These are phyloP conservation scores for Xylaria sp. DNA, from an alignment of 2,329 filamentous ascomycete genomes.

Conservation along the genomic window DNA sequence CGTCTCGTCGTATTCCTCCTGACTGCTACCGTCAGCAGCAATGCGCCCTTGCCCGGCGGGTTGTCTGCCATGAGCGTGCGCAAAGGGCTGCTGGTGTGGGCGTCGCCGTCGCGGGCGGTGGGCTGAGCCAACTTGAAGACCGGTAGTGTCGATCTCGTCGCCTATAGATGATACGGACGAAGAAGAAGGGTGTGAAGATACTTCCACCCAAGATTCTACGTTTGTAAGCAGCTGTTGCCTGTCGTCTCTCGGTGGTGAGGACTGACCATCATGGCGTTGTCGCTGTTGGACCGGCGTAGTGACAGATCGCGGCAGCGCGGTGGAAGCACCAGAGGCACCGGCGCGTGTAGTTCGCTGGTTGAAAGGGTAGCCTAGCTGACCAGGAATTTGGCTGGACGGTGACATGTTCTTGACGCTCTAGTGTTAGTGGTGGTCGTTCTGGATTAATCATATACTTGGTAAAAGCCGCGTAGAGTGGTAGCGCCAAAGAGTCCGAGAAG, in stretches of 20 bases:
- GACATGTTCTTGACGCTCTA: slow-evolving; percentile 26
- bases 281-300: slow-evolving; percentile 39
- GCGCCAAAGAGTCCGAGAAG: not conserved
- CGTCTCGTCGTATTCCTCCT: slow-evolving; percentile 94
- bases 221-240: slow-evolving; percentile 42
- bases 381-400: slow-evolving; percentile 38
- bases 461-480: not conserved
- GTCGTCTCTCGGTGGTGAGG: slow-evolving; percentile 23
- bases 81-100: slow-evolving; percentile 49
- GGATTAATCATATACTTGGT: not conserved
- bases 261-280: slow-evolving; percentile 48
- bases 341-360: slow-evolving; percentile 39
- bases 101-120: slow-evolving; percentile 70
- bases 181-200: slow-evolving; percentile 91
- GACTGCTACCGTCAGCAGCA: slow-evolving; percentile 71
- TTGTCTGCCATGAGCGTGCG: slow-evolving; percentile 46
- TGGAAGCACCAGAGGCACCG: slow-evolving; percentile 23
- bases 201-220: slow-evolving; percentile 95
- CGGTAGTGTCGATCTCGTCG: slow-evolving; percentile 92
- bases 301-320: slow-evolving; percentile 30
- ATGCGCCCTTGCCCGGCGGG: slow-evolving; percentile 51
- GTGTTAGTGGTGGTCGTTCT: not conserved
- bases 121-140: slow-evolving; percentile 78
- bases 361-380: slow-evolving; percentile 42
- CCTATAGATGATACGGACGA: slow-evolving; percentile 87